Base-by-base conservation (phyloP, 1,139 yeast species). In the Pichia sp. region DNA sequence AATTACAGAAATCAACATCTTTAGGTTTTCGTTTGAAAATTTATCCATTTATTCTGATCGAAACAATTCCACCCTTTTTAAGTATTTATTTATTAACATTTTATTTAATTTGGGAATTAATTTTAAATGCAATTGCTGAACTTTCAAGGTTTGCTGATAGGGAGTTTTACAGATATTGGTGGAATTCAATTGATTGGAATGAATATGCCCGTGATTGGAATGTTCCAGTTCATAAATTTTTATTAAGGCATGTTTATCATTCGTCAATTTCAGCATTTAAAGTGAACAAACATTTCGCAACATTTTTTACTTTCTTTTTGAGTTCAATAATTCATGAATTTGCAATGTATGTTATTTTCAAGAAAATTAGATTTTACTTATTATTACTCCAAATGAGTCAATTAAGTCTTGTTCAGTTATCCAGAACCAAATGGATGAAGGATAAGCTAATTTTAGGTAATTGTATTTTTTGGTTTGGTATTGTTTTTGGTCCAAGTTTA, bases 201-300 rank as follows among this genome's bases (percentile, higher is more conserved):
- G 92, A 89, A 63, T 92, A 86, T 68, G 86, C 97, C 8, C 76
- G 97, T 56, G 81, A 86, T 56, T 94, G 99, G 98, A 92, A 92
- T 64, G 76, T 80, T 8, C 97, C 97, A 0, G 97, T 94, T n/a
- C 97, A 92, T 65, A 79, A 82, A 57, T 92, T 92, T 60, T 70
- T 92, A 52, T 71, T 89, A 42, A 78, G 97, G 55, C 99, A 94
- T 63, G 98, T 92, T 7, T 94, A 92, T 65, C 97, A 89, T 64
- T 84, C 95, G 33, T 81, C 94, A 18, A 86, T 92, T 52, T 81
- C 94, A 56, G 82, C 90, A 0, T 73, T 89, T 45, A 74, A 79
- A 44, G 72, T 89, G 48, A 76, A 79, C 55, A 87, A 83, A 62
- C 53, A 63, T 1, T 73, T 74, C 45, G 97, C 97, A 0, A 82